Evolutionary conservation across 805 yeast species (phyloP), one percentile per base, ranked within the genome.

Genomic region (Peterozyma toletana): DNA sequence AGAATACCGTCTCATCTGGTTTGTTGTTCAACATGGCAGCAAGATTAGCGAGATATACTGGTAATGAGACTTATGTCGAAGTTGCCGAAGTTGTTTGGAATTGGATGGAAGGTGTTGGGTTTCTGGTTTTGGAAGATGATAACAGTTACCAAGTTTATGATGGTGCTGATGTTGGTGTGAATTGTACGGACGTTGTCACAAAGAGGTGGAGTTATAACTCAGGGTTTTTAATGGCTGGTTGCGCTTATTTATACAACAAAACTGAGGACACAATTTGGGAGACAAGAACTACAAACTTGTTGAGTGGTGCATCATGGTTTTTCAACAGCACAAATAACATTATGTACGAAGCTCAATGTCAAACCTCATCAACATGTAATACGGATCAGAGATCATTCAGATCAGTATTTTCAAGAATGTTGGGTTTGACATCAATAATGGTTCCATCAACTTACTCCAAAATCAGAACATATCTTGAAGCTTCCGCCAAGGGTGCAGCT

Each of bases 381-480:
- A 81, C 72, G 44, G 93, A 85, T 70, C 90, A 85, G 66, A 66
- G 90, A 51, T 73, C 87, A 13, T 85, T 85, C 68, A 77, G 80
- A 50, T 77, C 87, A n/a, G 71, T 83, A 40, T 77, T 80, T 52
- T 67, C 87, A 3, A 71, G 90, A 52, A 69, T 77, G 62, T 62
- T 85, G 44, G 84, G 82, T 2, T 63, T 73, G 42, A 75, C 88
- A 0, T 73, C 79, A 9, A 61, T 62, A 11, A 56, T 83, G 46
- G 77, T 75, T 11, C 83, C 87, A 3, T 59, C 60, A 2, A 67
- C 77, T 4, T 54, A 58, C 30, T 72, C 63, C 34, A 55, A 58
- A 3, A 72, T 84, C 37, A 3, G 15, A 31, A 31, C 34, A 31
- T 44, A 29, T 13, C 18, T 78, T 36, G 59, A 64, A 35, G 53